Conservation (phyloP, 225 moss, liverwort and hornwort species). For the Physcomitrellopsis africana region DNA sequence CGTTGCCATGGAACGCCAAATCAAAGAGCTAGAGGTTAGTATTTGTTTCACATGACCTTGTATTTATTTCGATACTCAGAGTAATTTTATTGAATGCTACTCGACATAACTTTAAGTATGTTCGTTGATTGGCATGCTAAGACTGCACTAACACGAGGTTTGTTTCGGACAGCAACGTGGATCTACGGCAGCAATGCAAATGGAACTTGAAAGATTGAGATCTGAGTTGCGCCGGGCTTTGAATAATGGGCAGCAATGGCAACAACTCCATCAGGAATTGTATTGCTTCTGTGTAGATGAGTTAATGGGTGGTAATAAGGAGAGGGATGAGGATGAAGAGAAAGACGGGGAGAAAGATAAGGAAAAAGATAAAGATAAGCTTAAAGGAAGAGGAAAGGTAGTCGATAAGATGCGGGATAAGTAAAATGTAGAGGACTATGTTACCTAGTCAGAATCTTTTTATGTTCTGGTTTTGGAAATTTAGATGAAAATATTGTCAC, state of each 20-base stretch:
- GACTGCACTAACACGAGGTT: constrained; percentile 16
- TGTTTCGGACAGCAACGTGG: constrained; percentile 77
- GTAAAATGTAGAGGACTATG: constrained; percentile 13
- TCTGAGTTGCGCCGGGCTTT: constrained; percentile 91
- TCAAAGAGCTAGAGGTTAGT: constrained; percentile 88
- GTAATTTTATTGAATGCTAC: background rate
- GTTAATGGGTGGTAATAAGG: constrained; percentile 92
- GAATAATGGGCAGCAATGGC: constrained; percentile 99
- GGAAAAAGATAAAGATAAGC: constrained; percentile 81
- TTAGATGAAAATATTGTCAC: constrained; percentile 35
- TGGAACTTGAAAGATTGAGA: constrained; percentile 94
- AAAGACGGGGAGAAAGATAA: constrained; percentile 85
- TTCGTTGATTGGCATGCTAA: constrained; percentile 12
- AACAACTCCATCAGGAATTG: constrained; percentile 94
- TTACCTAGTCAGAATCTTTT: constrained; percentile 18
- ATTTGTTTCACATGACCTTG: background rate
- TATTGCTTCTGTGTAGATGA: constrained; percentile 98
- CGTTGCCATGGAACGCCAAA: constrained; percentile 99
- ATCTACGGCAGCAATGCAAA: constrained; percentile 95
- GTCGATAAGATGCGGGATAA: constrained; percentile 52
- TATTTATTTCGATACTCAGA: background rate
- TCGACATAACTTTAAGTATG: background rate
- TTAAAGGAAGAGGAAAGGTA: constrained; percentile 76
- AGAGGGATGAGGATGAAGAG: constrained; percentile 88
- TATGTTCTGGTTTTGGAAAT: constrained; percentile 23